A percentile compares a stretch with the other conserved stretches of the same genome.
phyloP scores from a whole-genome alignment of 208 protist genomes.

The Leishmania arabica region DNA sequence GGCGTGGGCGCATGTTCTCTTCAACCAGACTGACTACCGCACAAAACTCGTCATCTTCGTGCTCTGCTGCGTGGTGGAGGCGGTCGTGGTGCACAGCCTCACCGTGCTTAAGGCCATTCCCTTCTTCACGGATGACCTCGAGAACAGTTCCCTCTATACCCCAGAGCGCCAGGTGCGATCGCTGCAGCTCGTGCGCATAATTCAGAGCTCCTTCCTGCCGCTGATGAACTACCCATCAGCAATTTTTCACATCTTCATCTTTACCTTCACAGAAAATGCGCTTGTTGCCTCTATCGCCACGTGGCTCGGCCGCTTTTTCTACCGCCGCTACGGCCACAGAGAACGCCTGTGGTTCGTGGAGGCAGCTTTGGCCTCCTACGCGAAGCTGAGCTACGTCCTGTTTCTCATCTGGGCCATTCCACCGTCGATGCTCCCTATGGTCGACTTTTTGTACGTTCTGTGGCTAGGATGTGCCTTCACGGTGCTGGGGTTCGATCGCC shows the following conservation, averaged over 20 bases:
- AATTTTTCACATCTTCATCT: constrained; percentile 59
- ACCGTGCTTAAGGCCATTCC: constrained; percentile 34
- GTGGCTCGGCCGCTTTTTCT: constrained; percentile 53
- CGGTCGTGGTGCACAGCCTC: constrained; percentile 69
- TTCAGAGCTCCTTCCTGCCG: constrained; percentile 44
- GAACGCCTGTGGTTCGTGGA: constrained; percentile 55
- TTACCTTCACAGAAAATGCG: constrained; percentile 58
- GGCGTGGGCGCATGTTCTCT: constrained; percentile 82
- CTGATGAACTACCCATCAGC: constrained; percentile 57
- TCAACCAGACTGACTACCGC: constrained; percentile 46
- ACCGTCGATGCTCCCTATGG: constrained; percentile 53
- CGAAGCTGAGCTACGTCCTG: constrained; percentile 65
- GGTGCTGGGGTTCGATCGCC: constrained; percentile 29
- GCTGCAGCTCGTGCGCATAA: constrained; percentile 71
- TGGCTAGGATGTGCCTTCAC: constrained; percentile 69
- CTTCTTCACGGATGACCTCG: constrained; percentile 3
- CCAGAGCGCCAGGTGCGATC: constrained; percentile 31
- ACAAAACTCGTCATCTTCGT: constrained; percentile 29
- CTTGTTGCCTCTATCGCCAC: constrained; percentile 52
- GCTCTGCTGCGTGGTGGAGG: constrained; percentile 68
- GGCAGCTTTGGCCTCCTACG: constrained; percentile 54
- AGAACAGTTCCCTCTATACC: constrained; percentile 18
- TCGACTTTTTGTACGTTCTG: constrained; percentile 70
- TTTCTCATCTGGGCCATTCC: constrained; percentile 86
- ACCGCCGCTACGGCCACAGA: constrained; percentile 36